These are phyloP conservation scores for Nyssa sinensis DNA, from an alignment of 148 eudicot species.

Conservation along the genomic window DNA sequence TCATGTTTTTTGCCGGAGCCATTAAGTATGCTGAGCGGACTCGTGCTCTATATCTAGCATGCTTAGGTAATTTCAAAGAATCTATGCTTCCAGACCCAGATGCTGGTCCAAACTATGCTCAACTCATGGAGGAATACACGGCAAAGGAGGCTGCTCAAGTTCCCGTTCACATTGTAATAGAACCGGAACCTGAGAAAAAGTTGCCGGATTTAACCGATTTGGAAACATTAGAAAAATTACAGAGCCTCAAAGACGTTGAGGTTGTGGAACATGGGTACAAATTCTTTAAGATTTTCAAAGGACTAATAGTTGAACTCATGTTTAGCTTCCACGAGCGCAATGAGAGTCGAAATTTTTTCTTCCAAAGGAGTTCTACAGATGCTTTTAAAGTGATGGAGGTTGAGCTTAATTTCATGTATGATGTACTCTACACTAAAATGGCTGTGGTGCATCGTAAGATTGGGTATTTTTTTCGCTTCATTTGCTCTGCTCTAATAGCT, in stretches of 20 bases:
- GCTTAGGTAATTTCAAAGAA: slow-evolving; percentile 4
- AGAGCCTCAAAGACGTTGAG: neutral
- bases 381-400: slow-evolving; percentile 6
- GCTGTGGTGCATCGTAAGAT: neutral
- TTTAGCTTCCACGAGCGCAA: slow-evolving; percentile 1
- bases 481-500: neutral
- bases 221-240: neutral
- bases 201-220: neutral
- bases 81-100: neutral
- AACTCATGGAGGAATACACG: slow-evolving; percentile 3
- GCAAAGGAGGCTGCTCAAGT: neutral
- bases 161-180: neutral
- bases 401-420: slow-evolving; percentile 3
- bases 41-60: slow-evolving; percentile 3
- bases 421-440: neutral
- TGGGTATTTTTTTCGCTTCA: neutral
- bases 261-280: neutral
- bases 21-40: slow-evolving; percentile 15
- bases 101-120: slow-evolving; percentile 6
- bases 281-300: neutral
- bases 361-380: neutral
- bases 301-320: slow-evolving; percentile 10
- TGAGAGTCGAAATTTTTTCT: neutral
- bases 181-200: neutral
- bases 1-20: neutral